phyloP scores from a whole-genome alignment of 768 basidiomycete genomes.

The Mrakia gelida region DNA sequence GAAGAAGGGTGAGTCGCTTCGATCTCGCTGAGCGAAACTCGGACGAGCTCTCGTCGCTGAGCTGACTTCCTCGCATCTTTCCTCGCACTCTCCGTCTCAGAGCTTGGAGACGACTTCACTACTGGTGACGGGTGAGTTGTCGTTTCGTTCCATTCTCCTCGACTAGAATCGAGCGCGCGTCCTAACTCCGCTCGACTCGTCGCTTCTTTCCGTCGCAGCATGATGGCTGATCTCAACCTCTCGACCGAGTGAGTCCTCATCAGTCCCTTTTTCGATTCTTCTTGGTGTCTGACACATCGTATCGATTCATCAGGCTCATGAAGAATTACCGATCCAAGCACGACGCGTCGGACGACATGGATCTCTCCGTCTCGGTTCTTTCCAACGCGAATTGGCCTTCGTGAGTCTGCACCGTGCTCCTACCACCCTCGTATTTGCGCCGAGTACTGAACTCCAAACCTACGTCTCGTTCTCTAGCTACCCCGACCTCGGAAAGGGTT shows the following conservation, averaged over 20 bases:
- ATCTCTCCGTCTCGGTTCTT: constrained; percentile 30
- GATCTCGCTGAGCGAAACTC: not conserved
- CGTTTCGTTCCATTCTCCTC: not conserved
- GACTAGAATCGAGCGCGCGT: not conserved
- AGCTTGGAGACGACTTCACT: constrained; percentile 91
- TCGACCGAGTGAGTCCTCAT: constrained; percentile 4
- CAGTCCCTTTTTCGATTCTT: not conserved
- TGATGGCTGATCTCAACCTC: constrained; percentile 32
- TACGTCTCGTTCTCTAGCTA: not conserved
- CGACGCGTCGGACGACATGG: constrained; percentile 17
- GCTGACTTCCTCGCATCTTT: too few species aligned
- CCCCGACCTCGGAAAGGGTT: constrained; percentile 23
- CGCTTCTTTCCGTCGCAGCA: not conserved
- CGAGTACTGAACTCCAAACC: not conserved
- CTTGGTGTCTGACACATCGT: not conserved
- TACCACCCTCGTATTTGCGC: not conserved
- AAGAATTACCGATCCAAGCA: constrained; percentile 24
- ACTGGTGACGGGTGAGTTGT: constrained; percentile 66
- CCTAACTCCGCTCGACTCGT: not conserved
- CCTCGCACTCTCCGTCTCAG: constrained; percentile 47
- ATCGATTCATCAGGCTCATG: constrained; percentile 18
- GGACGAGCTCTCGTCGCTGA: not conserved
- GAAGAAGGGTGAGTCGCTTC: constrained; percentile 61
- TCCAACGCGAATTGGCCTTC: constrained; percentile 32
- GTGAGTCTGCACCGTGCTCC: not conserved